Percentiles rank a stretch among this genome's conserved stretches.
phyloP scores from a whole-genome alignment of 768 basidiomycete genomes.

The Lentinula sp. region DNA sequence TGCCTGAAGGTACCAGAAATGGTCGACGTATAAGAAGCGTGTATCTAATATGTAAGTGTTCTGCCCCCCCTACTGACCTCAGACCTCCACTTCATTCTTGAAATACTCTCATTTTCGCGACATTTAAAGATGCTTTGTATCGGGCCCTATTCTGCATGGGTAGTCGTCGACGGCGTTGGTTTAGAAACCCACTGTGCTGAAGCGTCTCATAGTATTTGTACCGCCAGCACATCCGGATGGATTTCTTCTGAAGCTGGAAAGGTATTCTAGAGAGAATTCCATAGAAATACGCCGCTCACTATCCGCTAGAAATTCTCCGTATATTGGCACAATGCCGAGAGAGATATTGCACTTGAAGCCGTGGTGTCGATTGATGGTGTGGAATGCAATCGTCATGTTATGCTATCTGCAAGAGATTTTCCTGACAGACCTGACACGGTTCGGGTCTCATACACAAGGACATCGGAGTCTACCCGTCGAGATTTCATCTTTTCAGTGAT shows the following conservation, averaged over 20 bases:
- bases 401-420: background rate
- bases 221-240: background rate
- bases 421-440: background rate
- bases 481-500: conserved; percentile 2
- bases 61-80: too few relatives aligned
- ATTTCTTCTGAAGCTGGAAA: conserved; percentile 2
- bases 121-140: background rate
- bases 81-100: background rate
- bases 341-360: conserved; percentile 1
- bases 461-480: background rate
- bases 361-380: background rate
- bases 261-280: background rate
- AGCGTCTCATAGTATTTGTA: background rate
- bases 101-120: background rate
- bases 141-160: conserved; percentile 1
- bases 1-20: too few relatives aligned
- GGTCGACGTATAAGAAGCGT: too few relatives aligned
- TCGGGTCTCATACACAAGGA: background rate
- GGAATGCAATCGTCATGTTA: conserved; percentile 4
- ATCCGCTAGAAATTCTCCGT: background rate
- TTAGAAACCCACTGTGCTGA: background rate
- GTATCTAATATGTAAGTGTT: too few relatives aligned
- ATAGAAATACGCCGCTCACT: background rate
- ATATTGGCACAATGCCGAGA: background rate
- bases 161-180: background rate